Base-by-base conservation (phyloP, 345 rosid genomes). In the Arabidopsis suecica region DNA sequence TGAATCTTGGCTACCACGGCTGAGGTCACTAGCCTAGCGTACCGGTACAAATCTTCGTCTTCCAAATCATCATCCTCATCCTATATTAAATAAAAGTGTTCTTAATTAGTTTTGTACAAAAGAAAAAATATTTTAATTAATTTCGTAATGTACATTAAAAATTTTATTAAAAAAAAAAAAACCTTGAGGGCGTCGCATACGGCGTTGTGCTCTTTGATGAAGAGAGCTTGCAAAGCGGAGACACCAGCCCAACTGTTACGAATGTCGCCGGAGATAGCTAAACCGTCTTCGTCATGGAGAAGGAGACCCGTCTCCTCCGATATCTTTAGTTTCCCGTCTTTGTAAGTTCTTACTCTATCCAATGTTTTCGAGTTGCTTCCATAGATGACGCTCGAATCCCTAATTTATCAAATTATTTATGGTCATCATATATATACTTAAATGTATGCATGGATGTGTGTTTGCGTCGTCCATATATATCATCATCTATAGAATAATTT, bases 1-100 rank as follows among this genome's bases (percentile, higher is more conserved):
- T 86, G 93, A 56, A 88, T 73, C 78, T 88, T 88, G 9, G 93
- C 90, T 55, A 86, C 82, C 14, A 88, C 90, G 6, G 90, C 88
- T 9, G 88, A 73, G 8, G 93, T 85, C 32, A 88, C 90, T 22
- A 88, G 74, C 62, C 90, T 83, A 14, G 86, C 88, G 9, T 80
- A 40, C 13, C 82, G 79, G 42, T 84, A 88, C 32, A 88, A 44
- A 2, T 86, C 83, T 65, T 85, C 90, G n/a, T 86, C 93, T 3
- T 62, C 82, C 45, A 85, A 36, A 16, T 78, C 51, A 2, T 38
- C 70, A 65, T 86, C 41, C 67, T 82, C 84, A 58, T 68, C 59
- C 88, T 86, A 32, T 47, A 36, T 23, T 1, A 11, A 3, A 12
- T 20, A 33, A n/a, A n/a, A 48, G 5, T 16, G 18, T 16, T 16